Conservation (phyloP, 148 eudicot species). For the Rhododendron kiyosumense region DNA sequence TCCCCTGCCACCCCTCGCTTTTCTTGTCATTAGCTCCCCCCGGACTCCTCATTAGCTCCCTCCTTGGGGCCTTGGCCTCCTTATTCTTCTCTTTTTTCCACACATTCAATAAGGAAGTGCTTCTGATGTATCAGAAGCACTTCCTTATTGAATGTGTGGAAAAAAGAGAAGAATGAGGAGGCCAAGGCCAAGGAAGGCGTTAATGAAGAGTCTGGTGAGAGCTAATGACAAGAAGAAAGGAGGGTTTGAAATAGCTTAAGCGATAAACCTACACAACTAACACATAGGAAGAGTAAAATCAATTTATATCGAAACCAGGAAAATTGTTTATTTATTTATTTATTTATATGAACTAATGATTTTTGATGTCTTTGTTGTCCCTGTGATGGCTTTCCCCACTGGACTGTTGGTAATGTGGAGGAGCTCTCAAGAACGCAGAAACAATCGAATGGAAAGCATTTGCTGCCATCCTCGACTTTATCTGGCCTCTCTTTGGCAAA, state of each 20-base stretch:
- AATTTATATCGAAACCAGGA: not conserved
- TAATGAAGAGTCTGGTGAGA: not conserved
- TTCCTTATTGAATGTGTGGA: too few species aligned
- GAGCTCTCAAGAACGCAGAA: conserved; percentile 17
- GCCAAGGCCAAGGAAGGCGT: too few species aligned
- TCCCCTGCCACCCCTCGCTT: too few species aligned
- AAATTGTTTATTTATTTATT: not conserved
- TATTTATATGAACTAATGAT: not conserved
- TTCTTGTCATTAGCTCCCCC: too few species aligned
- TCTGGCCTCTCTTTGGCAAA: conserved; percentile 50
- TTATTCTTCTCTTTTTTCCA: too few species aligned
- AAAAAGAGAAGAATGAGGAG: too few species aligned
- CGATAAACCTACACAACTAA: not conserved
- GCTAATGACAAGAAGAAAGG: not conserved
- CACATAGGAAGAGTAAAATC: not conserved
- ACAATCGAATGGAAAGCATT: conserved; percentile 39
- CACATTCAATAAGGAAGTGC: too few species aligned
- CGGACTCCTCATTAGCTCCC: too few species aligned
- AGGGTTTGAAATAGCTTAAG: too few species aligned
- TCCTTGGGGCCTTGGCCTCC: too few species aligned
- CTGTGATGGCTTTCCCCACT: not conserved
- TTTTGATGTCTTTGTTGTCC: not conserved
- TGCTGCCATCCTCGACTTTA: conserved; percentile 43
- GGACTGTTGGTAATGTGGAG: conserved; percentile 11
- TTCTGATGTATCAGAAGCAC: too few species aligned